Base-by-base conservation (phyloP, 768 basidiomycete species). In the Trametes cingulata region DNA sequence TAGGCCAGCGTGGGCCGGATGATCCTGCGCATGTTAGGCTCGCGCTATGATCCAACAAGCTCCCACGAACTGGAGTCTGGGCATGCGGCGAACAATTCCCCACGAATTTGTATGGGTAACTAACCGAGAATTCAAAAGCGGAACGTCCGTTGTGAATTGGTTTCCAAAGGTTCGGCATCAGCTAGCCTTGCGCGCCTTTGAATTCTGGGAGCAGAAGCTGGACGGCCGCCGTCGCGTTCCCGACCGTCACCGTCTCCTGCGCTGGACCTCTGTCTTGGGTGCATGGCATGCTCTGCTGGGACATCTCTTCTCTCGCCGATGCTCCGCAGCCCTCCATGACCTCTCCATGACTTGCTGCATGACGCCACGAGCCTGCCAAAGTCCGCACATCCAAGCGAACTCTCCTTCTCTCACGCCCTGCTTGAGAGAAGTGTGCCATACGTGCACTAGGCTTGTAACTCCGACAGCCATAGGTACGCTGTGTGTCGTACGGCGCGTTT, bases 361-460 rank as follows among this genome's bases (percentile, higher is more conserved):
- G 63, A 63, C 62, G 62, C 59, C 56, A 53, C 52, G 50, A 49
- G 52, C 46, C 52, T 40, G 35, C 17, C 56, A 54, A 64, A 50
- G 50, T 57, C 58, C 54, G 49, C 55, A 35, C 49, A 22, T 42
- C 29, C 48, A 33, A 19, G 27, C 47, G 27, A 41, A 27, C 25
- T 15, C 22, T 25, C 46, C 37, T 37, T 8, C 59, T 59, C 63
- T 58, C 53, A 57, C 56, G 56, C 39, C 10, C 7, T 33, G 14
- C 50, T 51, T 57, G 58, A 51, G 63, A 61, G 55, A 64, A 61
- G 27, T 15, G n/a, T 54, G n/a, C 52, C 43, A 36, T 22, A 58
- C 41, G n/a, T 40, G 42, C 43, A 54, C 62, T 55, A 55, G 50
- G 19, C 39, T 27, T 48, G 25, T 56, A 60, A 48, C 51, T 54